These are phyloP conservation scores for Amaranthus palmeri DNA, from an alignment of 148 eudicot genomes.

Conservation along the genomic window DNA sequence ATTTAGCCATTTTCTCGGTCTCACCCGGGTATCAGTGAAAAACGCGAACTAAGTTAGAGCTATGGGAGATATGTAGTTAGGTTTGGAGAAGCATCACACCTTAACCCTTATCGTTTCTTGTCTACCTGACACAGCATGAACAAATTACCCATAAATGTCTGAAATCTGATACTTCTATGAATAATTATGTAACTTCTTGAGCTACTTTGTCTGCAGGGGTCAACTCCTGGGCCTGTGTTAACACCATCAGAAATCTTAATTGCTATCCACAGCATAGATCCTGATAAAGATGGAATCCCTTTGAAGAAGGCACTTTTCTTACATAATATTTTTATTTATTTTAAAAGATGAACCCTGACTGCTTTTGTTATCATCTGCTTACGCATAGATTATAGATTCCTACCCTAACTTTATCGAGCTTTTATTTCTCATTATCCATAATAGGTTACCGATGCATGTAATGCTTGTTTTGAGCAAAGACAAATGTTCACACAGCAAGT, in stretches of 20 bases:
- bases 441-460: slow-evolving; percentile 97
- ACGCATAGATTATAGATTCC: slow-evolving; percentile 2
- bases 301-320: slow-evolving; percentile 68
- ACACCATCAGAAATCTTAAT: slow-evolving; percentile 82
- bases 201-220: slow-evolving; percentile 42
- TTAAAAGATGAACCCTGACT: neutral
- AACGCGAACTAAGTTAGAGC: no score
- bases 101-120: no score
- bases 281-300: slow-evolving; percentile 81
- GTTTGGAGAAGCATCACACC: no score
- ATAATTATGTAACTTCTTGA: neutral
- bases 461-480: slow-evolving; percentile 86
- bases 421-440: slow-evolving; percentile 13
- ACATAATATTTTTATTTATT: neutral
- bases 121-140: no score
- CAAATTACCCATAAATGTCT: no score
- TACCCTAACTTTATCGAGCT: neutral
- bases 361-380: slow-evolving; percentile 8
- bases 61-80: no score
- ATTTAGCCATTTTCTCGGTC: neutral
- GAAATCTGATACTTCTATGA: neutral
- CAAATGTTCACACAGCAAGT: slow-evolving; percentile 91
- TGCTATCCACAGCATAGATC: slow-evolving; percentile 91
- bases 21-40: no score
- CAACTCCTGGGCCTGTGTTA: slow-evolving; percentile 55